Evolutionary conservation across 495 filamentous ascomycete species (phyloP), one percentile per base, ranked within the genome.

Genomic region (Bacidia rubella): DNA sequence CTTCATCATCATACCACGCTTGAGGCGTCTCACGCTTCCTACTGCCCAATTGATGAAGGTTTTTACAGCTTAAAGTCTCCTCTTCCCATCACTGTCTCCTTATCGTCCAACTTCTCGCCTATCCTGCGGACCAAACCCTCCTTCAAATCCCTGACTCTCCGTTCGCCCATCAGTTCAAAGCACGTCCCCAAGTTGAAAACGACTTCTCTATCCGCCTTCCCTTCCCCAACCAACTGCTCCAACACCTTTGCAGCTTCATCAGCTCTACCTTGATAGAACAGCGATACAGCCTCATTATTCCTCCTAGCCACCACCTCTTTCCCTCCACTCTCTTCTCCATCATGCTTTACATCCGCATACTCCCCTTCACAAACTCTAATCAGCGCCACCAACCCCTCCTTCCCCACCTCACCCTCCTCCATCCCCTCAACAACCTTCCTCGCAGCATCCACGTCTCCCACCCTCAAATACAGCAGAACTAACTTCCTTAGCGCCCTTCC

Each of bases 141-240:
- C 68, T 95, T 97, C 59, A 82, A 64, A 15, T 71, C 71, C 45
- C 72, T 67, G n/a, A 83, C 73, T 4, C 56, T 29, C 54, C 74
- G 74, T 52, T 97, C 90, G 1, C 83, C 86, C 59, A 85, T 90
- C 3, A 98, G 77, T 65, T 98, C 92, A 62, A 94, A 98, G 57
- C 94, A 76, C 0, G 92, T 96, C 15, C 79, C 75, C 7, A 98
- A 70, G 62, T 98, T 98, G 66, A 96, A 98, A 1, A 87, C 74
- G 17, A 93, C 63, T 9, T 83, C 83, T 42, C 80, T 76, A 56
- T 89, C 93, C 0, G 78, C 76, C 20, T 77, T 67, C 5, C 78
- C 75, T 1, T 68, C 59, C 4, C 77, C 74, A 7, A 87, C 65
- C 20, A 90, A 66, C 0, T 68, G 65, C 57, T 88, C 83, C 1